phyloP scores from a whole-genome alignment of 352 stramenopile species.

The Phytophthora gonapodyides region DNA sequence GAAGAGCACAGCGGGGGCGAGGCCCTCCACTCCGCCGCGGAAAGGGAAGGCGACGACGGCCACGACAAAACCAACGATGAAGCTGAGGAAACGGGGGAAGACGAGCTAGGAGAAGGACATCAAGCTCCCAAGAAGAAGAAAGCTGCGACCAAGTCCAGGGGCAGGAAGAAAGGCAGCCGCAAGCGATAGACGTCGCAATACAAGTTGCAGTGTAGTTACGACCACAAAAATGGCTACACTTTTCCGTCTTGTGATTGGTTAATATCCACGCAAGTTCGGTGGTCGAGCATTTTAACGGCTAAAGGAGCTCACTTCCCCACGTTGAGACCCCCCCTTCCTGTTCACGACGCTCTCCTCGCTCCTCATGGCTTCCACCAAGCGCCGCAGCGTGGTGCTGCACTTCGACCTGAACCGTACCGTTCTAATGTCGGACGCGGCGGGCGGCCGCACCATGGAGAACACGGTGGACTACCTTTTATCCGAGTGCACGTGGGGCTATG shows the following conservation, averaged over 20 bases:
- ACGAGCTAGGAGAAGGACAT: constrained; percentile 29
- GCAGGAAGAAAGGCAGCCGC: constrained; percentile 60
- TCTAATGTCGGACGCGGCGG: constrained; percentile 90
- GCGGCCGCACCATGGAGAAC: constrained; percentile 87
- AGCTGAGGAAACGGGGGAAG: constrained; percentile 25
- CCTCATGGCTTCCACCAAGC: constrained; percentile 34
- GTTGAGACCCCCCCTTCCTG: no score
- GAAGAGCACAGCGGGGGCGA: constrained; percentile 40
- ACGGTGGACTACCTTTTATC: constrained; percentile 87
- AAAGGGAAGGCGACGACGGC: constrained; percentile 27
- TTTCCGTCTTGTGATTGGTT: no score
- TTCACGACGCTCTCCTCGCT: constrained; percentile 25
- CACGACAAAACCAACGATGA: constrained; percentile 28
- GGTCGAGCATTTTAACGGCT: no score
- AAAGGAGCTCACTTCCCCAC: no score
- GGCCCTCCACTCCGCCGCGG: constrained; percentile 19
- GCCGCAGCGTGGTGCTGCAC: constrained; percentile 73
- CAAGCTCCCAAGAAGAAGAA: constrained; percentile 31
- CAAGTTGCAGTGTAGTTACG: not conserved
- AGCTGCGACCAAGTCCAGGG: constrained; percentile 39
- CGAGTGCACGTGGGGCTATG: constrained; percentile 80
- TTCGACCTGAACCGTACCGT: constrained; percentile 91
- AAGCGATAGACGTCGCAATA: constrained; percentile 33
- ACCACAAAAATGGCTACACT: no score
- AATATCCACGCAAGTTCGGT: no score